Evolutionary conservation across 2,329 filamentous ascomycete genomes (phyloP).

Genomic region (Colletotrichum abscissum): DNA sequence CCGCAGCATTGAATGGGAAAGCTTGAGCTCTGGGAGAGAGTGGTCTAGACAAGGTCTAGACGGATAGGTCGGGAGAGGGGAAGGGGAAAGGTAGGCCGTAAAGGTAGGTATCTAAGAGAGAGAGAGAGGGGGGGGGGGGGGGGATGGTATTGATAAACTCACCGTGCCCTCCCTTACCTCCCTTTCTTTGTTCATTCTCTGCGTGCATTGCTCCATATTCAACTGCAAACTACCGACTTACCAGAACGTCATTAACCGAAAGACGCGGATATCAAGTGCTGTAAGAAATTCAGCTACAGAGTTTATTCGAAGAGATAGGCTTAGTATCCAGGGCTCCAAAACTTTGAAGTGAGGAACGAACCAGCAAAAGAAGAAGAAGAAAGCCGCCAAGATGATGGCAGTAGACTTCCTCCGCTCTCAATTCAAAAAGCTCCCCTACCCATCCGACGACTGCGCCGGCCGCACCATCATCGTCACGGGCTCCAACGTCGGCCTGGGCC

Average conservation of each 20-base stretch:
- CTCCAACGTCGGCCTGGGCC: constrained; percentile 55
- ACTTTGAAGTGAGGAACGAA: background rate
- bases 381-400: constrained; percentile 12
- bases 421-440: constrained; percentile 44
- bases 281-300: background rate
- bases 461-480: constrained; percentile 55
- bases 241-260: background rate
- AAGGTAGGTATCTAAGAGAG: background rate
- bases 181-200: background rate
- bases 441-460: constrained; percentile 46
- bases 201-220: background rate
- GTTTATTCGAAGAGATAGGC: background rate
- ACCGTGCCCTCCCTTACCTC: background rate
- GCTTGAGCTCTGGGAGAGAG: constrained; percentile 6
- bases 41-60: background rate
- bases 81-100: background rate
- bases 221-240: background rate
- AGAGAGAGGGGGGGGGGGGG: background rate
- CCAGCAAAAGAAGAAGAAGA: background rate
- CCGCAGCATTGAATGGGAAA: constrained; percentile 12
- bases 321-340: background rate
- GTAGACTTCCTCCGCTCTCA: constrained; percentile 37
- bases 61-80: background rate
- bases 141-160: constrained; percentile 21
- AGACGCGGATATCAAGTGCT: background rate